Evolutionary conservation across 176 grass and related monocot genomes (phyloP).

Genomic region (Eleusine coracana): DNA sequence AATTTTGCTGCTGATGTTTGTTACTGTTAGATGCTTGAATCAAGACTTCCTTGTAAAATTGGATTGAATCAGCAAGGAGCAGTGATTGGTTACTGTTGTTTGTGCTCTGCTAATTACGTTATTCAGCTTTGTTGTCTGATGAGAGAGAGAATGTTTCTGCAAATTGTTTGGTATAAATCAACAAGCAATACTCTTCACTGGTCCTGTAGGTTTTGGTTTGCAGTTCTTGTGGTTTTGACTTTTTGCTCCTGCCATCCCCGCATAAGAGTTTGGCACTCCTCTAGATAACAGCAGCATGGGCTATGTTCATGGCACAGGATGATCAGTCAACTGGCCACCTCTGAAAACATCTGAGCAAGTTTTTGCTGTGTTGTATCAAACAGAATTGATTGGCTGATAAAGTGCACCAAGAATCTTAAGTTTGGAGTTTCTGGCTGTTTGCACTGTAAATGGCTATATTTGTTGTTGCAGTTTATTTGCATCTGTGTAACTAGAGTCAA

Average conservation of each 20-base stretch:
- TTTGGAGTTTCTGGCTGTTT: background rate
- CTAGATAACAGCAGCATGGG: background rate
- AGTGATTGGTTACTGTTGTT: conserved; percentile 24
- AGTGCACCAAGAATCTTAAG: background rate
- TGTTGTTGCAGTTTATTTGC: background rate
- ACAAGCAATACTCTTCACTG: conserved; percentile 5
- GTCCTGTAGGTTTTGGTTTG: background rate
- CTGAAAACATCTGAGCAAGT: background rate
- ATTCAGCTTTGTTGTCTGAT: conserved; percentile 24
- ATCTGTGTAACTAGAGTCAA: conserved; percentile 1
- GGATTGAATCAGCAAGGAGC: conserved; percentile 1
- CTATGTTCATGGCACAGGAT: conserved; percentile 1
- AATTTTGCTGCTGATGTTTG: conserved; percentile 9
- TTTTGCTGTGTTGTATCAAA: conserved; percentile 1
- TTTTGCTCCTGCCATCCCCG: conserved; percentile 19
- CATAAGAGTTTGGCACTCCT: conserved; percentile 14
- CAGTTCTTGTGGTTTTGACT: conserved; percentile 4
- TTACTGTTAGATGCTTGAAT: conserved; percentile 31
- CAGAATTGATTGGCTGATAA: conserved; percentile 7
- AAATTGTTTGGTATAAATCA: background rate
- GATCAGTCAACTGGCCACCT: background rate
- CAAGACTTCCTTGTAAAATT: conserved; percentile 3
- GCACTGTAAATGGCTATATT: background rate
- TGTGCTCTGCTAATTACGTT: conserved; percentile 19
- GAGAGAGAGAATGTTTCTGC: conserved; percentile 20